Evolutionary conservation across 2,329 filamentous ascomycete species (phyloP).

Genomic region (Sporothrix sp.): DNA sequence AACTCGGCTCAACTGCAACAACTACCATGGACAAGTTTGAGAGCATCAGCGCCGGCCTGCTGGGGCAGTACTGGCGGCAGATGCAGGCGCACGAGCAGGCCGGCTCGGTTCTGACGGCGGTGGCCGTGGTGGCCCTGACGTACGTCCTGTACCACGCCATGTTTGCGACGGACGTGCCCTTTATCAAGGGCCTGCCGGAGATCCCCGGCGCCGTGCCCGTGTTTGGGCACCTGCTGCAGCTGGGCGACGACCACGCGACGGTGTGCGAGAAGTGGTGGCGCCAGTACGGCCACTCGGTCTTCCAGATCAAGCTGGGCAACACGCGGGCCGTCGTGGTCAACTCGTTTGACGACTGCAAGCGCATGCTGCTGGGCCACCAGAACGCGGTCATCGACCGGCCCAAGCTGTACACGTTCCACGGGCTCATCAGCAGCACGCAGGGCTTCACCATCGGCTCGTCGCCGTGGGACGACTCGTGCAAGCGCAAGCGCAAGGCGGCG

Average conservation of each 20-base stretch:
- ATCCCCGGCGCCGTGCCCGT: constrained; percentile 48
- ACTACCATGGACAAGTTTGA: constrained; percentile 14
- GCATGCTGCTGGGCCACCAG: constrained; percentile 71
- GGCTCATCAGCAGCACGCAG: constrained; percentile 64
- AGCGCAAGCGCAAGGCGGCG: constrained; percentile 65
- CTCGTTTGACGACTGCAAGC: constrained; percentile 62
- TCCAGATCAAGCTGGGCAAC: constrained; percentile 60
- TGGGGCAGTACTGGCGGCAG: constrained; percentile 12
- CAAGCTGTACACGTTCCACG: constrained; percentile 73
- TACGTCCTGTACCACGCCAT: constrained; percentile 19
- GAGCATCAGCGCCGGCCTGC: constrained; percentile 3
- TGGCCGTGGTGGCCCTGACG: constrained; percentile 8
- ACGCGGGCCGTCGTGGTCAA: constrained; percentile 69
- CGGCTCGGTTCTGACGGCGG: constrained; percentile 7
- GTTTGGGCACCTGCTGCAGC: constrained; percentile 53
- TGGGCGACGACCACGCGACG: constrained; percentile 48
- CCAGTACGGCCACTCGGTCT: constrained; percentile 50
- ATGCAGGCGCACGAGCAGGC: constrained; percentile 14
- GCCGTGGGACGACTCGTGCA: constrained; percentile 75
- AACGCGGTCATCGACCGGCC: constrained; percentile 69
- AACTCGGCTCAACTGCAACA: not conserved
- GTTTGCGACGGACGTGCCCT: constrained; percentile 45
- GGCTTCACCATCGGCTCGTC: constrained; percentile 78
- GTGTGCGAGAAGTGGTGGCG: constrained; percentile 47
- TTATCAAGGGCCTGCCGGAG: constrained; percentile 52